Base-by-base conservation (phyloP, 2,329 filamentous ascomycete species). In the Decorospora gaudefroyi region DNA sequence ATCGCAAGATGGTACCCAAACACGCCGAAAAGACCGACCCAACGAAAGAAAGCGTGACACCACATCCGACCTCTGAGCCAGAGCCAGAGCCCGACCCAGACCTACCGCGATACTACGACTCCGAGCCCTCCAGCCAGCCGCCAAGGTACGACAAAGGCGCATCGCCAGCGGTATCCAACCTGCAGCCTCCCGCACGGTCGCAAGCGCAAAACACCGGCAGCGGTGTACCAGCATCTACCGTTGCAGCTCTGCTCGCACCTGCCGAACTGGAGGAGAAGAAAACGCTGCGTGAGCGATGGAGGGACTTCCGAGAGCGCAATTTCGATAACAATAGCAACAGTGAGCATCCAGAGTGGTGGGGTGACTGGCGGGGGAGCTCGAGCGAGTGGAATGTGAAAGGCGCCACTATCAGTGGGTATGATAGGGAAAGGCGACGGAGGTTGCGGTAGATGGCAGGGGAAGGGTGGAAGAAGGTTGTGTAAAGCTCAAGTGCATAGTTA, bases 91-190 rank as follows among this genome's bases (percentile, higher is more conserved):
- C 38, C 25, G 23, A 42, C 10, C 30, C 34, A 25, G 28, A 39
- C 6, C 34, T 8, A 13, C 43, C 47, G 5, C 9, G 1, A 22
- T 47, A 30, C 29, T 47, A 31, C 42, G 31, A 47, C 21, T 43
- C 47, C 4, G 34, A 37, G 34, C 43, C 43, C 6, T 47, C 47
- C 11, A 36, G 33, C 22, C 38, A 50, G 18, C 47, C 42, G 9
- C 42, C 38, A 7, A 23, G 21, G 11, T 31, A 46, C 28, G 21
- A 6, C 7, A 23, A 35, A 6, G 26, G 13, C 10, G 17, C 12
- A 12, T 19, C n/a, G 1, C 4, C 16, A 13, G 12, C 13, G 11
- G 15, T 11, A 17, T 6, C 12, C 33, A 36, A 25, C 19, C 21
- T 15, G 3, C 25, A 26, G 13, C 17, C 16, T 35, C 11, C 39